Percentiles rank a stretch among this genome's conserved stretches.
These are phyloP conservation scores for Leishmania tarentolae DNA, from an alignment of 208 protist species.

Conservation along the genomic window DNA sequence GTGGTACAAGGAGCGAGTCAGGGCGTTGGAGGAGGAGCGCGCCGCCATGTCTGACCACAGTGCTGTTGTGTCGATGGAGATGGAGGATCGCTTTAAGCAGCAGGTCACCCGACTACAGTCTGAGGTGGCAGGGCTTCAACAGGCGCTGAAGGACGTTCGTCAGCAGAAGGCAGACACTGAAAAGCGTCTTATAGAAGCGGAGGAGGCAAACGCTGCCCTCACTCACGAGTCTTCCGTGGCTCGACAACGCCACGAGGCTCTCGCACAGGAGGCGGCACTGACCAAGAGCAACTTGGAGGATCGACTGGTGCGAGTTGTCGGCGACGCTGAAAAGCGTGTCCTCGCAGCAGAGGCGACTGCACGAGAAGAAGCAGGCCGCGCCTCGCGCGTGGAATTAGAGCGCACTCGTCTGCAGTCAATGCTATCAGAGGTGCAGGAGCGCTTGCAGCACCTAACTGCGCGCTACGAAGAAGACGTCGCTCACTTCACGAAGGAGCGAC, in stretches of 20 bases:
- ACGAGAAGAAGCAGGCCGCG: conserved; percentile 49
- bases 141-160: conserved; percentile 29
- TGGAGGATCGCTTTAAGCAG: conserved; percentile 45
- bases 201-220: conserved; percentile 37
- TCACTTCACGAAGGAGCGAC: conserved; percentile 46
- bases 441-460: conserved; percentile 46
- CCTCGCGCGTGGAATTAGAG: conserved; percentile 56
- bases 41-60: conserved; percentile 39
- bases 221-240: conserved; percentile 40
- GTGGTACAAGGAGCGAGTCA: conserved; percentile 54
- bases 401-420: conserved; percentile 57
- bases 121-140: conserved; percentile 37
- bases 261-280: conserved; percentile 32
- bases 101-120: conserved; percentile 53
- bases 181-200: conserved; percentile 18
- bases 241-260: conserved; percentile 35
- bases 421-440: conserved; percentile 61
- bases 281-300: conserved; percentile 37
- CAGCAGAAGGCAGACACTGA: conserved; percentile 35
- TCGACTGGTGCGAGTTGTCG: conserved; percentile 34
- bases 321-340: conserved; percentile 46
- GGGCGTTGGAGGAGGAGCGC: conserved; percentile 50
- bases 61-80: conserved; percentile 28
- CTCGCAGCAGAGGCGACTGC: conserved; percentile 54
- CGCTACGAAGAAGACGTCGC: conserved; percentile 53